phyloP scores from a whole-genome alignment of 208 protist species.

The Crithidia expoeki region DNA sequence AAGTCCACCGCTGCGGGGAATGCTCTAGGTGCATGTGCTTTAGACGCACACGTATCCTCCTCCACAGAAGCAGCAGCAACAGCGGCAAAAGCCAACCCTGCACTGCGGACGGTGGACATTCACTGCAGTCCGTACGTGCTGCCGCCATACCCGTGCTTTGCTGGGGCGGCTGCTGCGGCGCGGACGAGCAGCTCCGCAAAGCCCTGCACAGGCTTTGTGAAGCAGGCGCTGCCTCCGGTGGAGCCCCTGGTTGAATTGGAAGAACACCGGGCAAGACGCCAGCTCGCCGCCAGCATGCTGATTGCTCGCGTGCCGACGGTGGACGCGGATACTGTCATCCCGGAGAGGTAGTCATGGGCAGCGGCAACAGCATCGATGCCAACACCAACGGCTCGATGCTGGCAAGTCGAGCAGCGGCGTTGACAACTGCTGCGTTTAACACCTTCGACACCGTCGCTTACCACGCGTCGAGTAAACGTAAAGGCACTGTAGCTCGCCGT shows the following conservation, averaged over 20 bases:
- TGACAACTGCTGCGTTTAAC: constrained; percentile 43
- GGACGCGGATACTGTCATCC: constrained; percentile 53
- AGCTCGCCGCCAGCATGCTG: constrained; percentile 35
- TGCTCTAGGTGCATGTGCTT: neutral
- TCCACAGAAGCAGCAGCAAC: neutral
- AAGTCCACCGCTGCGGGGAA: neutral
- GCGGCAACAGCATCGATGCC: neutral
- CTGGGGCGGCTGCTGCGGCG: neutral
- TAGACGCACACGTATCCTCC: no score
- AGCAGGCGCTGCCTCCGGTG: constrained; percentile 35
- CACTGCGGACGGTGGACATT: constrained; percentile 23
- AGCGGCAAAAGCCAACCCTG: neutral
- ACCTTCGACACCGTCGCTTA: constrained; percentile 58
- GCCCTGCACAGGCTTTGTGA: constrained; percentile 26
- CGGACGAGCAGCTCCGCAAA: neutral
- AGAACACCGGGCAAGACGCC: constrained; percentile 19
- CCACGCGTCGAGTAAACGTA: constrained; percentile 38
- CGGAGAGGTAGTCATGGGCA: constrained; percentile 37
- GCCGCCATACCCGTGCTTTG: constrained; percentile 57
- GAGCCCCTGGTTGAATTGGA: constrained; percentile 50
- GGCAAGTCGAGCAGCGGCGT: neutral
- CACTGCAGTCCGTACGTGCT: constrained; percentile 25
- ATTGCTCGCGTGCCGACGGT: constrained; percentile 45
- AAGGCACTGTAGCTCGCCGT: constrained; percentile 28
- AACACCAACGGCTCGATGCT: neutral